phyloP scores from a whole-genome alignment of 176 grass and related monocot species.

The Ananas comosus region DNA sequence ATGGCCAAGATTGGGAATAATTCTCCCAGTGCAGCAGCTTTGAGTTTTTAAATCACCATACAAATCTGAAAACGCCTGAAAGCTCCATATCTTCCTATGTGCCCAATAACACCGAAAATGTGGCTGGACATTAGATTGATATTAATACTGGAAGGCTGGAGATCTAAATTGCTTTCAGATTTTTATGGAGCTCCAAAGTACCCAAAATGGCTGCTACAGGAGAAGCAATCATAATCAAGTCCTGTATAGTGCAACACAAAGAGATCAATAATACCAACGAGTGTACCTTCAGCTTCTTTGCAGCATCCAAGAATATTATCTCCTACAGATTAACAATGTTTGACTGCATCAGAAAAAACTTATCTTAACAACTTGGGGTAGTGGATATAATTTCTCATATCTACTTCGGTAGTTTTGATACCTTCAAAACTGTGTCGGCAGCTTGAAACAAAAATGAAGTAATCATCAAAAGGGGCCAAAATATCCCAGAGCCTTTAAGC shows the following conservation, averaged over 20 bases:
- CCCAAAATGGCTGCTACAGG: neutral
- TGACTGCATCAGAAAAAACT: slow-evolving; percentile 34
- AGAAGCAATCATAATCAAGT: neutral
- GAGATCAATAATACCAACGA: neutral
- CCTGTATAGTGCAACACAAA: neutral
- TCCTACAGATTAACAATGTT: slow-evolving; percentile 55
- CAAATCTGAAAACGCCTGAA: too few relatives aligned
- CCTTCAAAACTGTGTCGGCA: slow-evolving; percentile 88
- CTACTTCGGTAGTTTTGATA: slow-evolving; percentile 26
- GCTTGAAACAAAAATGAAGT: slow-evolving; percentile 92
- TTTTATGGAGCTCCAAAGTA: too few relatives aligned
- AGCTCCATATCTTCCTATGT: too few relatives aligned
- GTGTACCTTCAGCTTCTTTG: slow-evolving; percentile 85
- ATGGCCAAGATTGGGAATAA: too few relatives aligned
- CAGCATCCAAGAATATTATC: slow-evolving; percentile 84
- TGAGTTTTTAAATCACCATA: too few relatives aligned
- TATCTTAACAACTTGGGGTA: neutral
- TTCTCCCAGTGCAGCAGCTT: too few relatives aligned
- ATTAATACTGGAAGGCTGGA: neutral
- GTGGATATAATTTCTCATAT: slow-evolving; percentile 5
- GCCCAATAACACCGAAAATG: neutral
- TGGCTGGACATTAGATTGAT: neutral
- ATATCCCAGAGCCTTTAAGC: slow-evolving; percentile 64
- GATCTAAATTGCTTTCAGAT: too few relatives aligned
- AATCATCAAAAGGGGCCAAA: slow-evolving; percentile 93